A percentile compares a stretch with the other conserved stretches of the same genome.
Conservation (phyloP, 306 rosid species). For the cucumber (Cucumis sativus) region DNA sequence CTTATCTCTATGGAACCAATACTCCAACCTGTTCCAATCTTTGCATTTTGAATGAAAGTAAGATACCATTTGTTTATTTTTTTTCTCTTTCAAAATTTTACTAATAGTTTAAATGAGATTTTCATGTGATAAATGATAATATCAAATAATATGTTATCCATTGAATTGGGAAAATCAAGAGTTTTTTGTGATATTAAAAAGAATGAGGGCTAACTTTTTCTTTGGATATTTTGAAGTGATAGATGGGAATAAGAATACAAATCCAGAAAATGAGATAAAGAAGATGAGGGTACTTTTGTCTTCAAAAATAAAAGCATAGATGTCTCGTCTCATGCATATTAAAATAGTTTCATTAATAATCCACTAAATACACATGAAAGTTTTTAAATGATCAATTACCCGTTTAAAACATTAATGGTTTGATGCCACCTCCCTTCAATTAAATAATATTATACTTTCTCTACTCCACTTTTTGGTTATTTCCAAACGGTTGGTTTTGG, state of each 20-base stretch:
- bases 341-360: neutral
- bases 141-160: neutral
- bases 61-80: neutral
- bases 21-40: neutral
- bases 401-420: too few species aligned
- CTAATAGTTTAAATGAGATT: neutral
- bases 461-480: too few species aligned
- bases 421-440: too few species aligned
- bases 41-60: neutral
- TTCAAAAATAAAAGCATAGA: neutral
- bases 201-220: neutral
- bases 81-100: neutral
- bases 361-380: neutral
- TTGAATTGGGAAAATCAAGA: neutral
- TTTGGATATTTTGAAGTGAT: neutral
- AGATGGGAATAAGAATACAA: neutral
- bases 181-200: too few species aligned
- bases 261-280: neutral
- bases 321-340: neutral
- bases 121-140: neutral
- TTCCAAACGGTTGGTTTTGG: too few species aligned
- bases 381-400: too few species aligned
- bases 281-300: neutral
- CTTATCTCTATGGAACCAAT: neutral
- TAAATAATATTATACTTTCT: too few species aligned